Percentiles rank a stretch among this genome's conserved stretches.
phyloP scores from a whole-genome alignment of 441 rosid species.

The Mallotus japonicus region DNA sequence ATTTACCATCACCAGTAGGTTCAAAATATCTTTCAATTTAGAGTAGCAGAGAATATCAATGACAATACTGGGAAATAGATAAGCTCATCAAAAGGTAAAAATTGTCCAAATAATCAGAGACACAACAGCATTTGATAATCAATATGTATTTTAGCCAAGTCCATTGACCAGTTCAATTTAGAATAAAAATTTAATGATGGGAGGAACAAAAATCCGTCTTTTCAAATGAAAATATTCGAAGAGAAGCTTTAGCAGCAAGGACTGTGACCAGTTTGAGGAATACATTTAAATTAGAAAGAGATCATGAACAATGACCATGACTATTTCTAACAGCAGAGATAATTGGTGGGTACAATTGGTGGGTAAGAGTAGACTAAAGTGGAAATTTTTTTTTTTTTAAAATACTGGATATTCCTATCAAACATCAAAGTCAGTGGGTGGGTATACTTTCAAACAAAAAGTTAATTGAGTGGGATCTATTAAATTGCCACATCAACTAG shows the following conservation, averaged over 20 bases:
- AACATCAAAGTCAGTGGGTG: slow-evolving; percentile 9
- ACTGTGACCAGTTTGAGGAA: neutral
- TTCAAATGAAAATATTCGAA: neutral
- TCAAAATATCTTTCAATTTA: neutral
- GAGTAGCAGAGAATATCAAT: neutral
- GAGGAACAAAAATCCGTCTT: neutral
- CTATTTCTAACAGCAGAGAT: slow-evolving; percentile 22
- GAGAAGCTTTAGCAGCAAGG: neutral
- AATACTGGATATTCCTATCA: neutral
- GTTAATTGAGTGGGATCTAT: no score
- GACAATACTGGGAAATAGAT: neutral
- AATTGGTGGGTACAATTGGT: neutral
- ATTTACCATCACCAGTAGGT: slow-evolving; percentile 4
- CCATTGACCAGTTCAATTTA: neutral
- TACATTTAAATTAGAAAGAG: no score
- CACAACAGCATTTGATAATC: neutral
- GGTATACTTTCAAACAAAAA: neutral
- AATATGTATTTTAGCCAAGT: neutral
- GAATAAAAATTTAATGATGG: neutral
- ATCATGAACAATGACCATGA: slow-evolving; percentile 5
- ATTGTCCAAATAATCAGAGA: neutral
- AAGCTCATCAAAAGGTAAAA: neutral
- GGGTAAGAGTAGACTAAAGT: neutral
- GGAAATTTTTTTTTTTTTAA: no score
- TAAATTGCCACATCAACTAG: no score